Evolutionary conservation across 2,329 filamentous ascomycete species (phyloP).

Genomic region (Aureobasidium zeae): DNA sequence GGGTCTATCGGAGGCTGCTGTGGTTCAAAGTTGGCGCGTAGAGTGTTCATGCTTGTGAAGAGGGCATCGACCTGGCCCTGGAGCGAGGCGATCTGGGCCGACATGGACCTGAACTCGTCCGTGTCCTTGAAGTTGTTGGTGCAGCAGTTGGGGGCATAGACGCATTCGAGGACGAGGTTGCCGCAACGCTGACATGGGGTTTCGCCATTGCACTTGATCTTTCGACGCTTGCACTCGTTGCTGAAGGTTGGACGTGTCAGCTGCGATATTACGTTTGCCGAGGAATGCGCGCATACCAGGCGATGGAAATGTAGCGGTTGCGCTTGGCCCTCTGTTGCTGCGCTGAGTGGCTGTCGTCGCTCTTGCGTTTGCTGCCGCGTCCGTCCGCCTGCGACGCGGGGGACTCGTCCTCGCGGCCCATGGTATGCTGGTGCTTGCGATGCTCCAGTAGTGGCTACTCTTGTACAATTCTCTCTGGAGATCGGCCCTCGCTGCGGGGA

Average conservation of each 20-base stretch:
- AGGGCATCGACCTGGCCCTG: slow-evolving; percentile 79
- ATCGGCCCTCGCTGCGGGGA: background rate
- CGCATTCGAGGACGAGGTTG: slow-evolving; percentile 53
- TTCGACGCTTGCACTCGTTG: slow-evolving; percentile 57
- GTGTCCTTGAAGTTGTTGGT: slow-evolving; percentile 80
- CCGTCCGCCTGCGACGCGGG: slow-evolving; percentile 1
- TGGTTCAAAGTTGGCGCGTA: slow-evolving; percentile 46
- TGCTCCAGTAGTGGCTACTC: too few relatives aligned
- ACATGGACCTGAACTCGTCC: slow-evolving; percentile 80
- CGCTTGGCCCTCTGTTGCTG: slow-evolving; percentile 50
- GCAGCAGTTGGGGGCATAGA: slow-evolving; percentile 59
- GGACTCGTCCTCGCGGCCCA: slow-evolving; percentile 1
- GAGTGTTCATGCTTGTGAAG: slow-evolving; percentile 58
- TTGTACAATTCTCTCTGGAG: background rate
- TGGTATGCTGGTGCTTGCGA: too few relatives aligned
- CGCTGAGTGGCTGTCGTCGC: slow-evolving; percentile 29
- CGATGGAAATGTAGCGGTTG: slow-evolving; percentile 59
- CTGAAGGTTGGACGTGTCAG: slow-evolving; percentile 32
- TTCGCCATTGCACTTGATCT: slow-evolving; percentile 61
- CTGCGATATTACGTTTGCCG: background rate
- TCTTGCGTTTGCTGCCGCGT: slow-evolving; percentile 33
- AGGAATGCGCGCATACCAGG: slow-evolving; percentile 41
- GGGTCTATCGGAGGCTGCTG: slow-evolving; percentile 30
- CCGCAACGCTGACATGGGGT: slow-evolving; percentile 56
- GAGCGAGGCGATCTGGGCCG: slow-evolving; percentile 59